Evolutionary conservation across 148 eudicot species (phyloP), one percentile per base, ranked within the genome.

Genomic region (Rhododendron ovatum): DNA sequence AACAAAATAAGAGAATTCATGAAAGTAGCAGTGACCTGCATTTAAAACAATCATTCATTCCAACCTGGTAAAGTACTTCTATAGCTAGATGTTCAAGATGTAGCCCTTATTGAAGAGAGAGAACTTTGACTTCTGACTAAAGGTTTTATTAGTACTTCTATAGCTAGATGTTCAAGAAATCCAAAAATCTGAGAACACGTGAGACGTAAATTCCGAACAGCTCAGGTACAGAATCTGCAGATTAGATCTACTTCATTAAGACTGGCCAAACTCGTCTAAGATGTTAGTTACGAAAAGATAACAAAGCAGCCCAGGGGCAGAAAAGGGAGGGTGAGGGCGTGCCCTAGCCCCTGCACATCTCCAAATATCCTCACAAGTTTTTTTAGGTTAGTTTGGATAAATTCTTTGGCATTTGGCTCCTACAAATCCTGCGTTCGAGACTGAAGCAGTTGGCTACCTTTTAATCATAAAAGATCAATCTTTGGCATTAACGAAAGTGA

Each of bases 21-120:
- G 61, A 89, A 81, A 8, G 91, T 88, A 28, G 92, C 92, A 12
- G 93, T 91, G 69, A 90, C 93, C 95, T 93, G 90, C 89, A 67
- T 67, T 26, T 67, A 67, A 67, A 67, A 67, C 5, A n/a, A 63
- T 63, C 69, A 67, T 26, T 65, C 73, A 24, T 6, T 51, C 57
- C 59, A 53, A 53, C 18, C 4, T 53, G 59, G 4, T 53, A 15
- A 53, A 53, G 59, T 13, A 15, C 12, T 11, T 53, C 15, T 3
- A 13, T 53, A 11, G 59, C 59, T 37, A 41, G 1, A 53, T 14
- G 0, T 24, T 7, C 67, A 67, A 26, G 33, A n/a, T 65, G 33
- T 65, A 33, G 73, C 12, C 6, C 30, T 37, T 79, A 43, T 11
- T 15, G 7, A 45, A 83, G 74, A 18, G 59, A 65, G 3, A 48